These are phyloP conservation scores for Amauroascus verrucosus DNA, from an alignment of 2,329 filamentous ascomycete species.

Conservation along the genomic window DNA sequence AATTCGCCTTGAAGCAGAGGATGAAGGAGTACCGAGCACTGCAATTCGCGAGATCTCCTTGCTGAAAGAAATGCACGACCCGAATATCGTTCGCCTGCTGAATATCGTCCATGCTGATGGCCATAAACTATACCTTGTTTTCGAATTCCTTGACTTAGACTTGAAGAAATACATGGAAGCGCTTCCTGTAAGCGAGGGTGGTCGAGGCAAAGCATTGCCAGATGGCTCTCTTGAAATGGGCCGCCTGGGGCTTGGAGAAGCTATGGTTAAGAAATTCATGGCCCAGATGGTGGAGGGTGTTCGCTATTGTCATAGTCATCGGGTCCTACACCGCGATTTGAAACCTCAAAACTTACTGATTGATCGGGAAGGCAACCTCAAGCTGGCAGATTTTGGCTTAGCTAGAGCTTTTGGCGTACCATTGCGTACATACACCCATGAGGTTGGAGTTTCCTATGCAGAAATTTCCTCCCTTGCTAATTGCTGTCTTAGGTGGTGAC, in stretches of 20 bases:
- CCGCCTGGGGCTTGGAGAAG: constrained; percentile 61
- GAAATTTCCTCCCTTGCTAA: background rate
- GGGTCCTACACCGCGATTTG: constrained; percentile 88
- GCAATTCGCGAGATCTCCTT: constrained; percentile 91
- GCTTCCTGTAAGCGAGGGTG: constrained; percentile 71
- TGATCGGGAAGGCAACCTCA: constrained; percentile 83
- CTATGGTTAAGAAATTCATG: constrained; percentile 90
- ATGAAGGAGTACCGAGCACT: constrained; percentile 85
- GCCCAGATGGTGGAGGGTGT: constrained; percentile 74
- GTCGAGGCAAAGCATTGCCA: constrained; percentile 73
- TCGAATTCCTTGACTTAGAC: constrained; percentile 83
- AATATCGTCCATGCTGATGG: constrained; percentile 94
- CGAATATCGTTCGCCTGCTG: constrained; percentile 75
- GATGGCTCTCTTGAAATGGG: constrained; percentile 59
- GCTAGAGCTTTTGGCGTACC: constrained; percentile 88
- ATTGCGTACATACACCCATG: constrained; percentile 82
- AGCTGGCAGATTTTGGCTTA: constrained; percentile 95
- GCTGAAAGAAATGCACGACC: constrained; percentile 87
- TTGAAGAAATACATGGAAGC: constrained; percentile 96
- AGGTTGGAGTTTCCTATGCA: constrained; percentile 43
- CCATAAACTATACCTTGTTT: constrained; percentile 88
- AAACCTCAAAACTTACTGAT: constrained; percentile 99
- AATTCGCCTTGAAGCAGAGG: constrained; percentile 87
- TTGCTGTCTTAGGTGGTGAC: constrained; percentile 59
- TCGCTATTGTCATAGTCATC: constrained; percentile 79